Base-by-base conservation (phyloP, 164 flowering plant species). In the Buxus sempervirens region DNA sequence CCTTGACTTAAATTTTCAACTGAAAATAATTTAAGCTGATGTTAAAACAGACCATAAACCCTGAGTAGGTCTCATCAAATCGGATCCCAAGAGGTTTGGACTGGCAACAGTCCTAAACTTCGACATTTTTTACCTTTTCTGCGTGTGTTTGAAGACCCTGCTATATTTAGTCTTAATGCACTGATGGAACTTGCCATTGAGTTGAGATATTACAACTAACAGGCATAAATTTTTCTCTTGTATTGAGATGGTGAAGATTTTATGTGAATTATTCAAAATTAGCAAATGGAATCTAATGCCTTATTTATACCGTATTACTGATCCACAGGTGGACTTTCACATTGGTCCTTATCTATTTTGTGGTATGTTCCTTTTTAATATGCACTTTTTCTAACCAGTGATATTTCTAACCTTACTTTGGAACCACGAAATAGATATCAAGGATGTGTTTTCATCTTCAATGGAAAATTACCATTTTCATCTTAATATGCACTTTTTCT, bases 261-360 rank as follows among this genome's bases (percentile, higher is more conserved):
- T 26, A 16, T 19, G 18, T 27, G 38, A 23, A 21, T 9, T 65
- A 14, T 28, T 32, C 21, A 8, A 9, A 19, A 2, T 45, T 25
- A 49, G 36, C 26, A 49, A 26, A 7, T 15, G 42, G 26, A 22
- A 48, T 55, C 75, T 72, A 26, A 68, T 19, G 0, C 63, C 28
- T 16, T 9, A 49, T 65, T 60, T 16, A 61, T 19, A 12, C 61
- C 32, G 10, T 54, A 22, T 55, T 42, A 77, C 21, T 73, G 66
- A 42, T 73, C 24, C 7, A 25, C 62, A 91, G 96, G 88, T 92
- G 97, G 97, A 90, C 97, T 55, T 92, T 92, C 73, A 59, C 88
- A 20, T 70, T 92, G 54, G 90, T 88, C 66, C 81, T 76, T 66
- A 48, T 86, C 70, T 92, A 90, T 72, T 92, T 92, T 73, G 85